Base-by-base conservation (phyloP, 352 stramenopile genomes). In the Plasmopara viticola region DNA sequence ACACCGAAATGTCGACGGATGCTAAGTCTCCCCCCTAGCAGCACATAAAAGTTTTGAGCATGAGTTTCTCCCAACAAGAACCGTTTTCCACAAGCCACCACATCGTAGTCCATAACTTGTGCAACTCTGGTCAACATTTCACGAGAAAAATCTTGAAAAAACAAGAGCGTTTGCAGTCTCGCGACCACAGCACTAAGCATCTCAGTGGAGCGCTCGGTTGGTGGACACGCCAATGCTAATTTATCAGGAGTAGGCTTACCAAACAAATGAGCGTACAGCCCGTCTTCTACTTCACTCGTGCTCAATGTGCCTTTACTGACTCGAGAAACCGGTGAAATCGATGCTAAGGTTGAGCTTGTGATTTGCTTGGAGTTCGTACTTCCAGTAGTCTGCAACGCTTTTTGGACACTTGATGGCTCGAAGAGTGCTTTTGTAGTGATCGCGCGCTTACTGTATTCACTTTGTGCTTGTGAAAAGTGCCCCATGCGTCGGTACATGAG, bases 71-170 rank as follows among this genome's bases (percentile, higher is more conserved):
- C 74, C 1, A 90, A 51, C 15, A 55, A 46, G 40, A 90, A 87
- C 5, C 64, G 51, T 38, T 86, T 84, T 30, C 76, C 76, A 31
- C 70, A 86, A 12, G 70, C 62, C 4, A 90, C 61, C 8, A 90
- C 76, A 33, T 87, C 78, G 42, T 85, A 87, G 45, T 90, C 76
- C n/a, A 87, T 49, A 9, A 68, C 44, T 41, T 66, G 53, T 0
- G 76, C 74, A 5, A 86, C 76, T 41, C 68, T 53, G 0, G 39
- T 33, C 2, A 90, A 66, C 31, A 78, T 62, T 1, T 70, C 51
- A 9, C 33, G 31, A 8, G 78, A 63, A 25, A 89, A 89, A 28
- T 86, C 70, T 41, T 86, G 75, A 48, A 89, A 89, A 53, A 87
- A 83, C 13, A 83, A 56, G 25, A 80, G 57, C 12, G 66, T 70